Base-by-base conservation (phyloP, 1,284 basidiomycete species). In the Agroathelia rolfsii region DNA sequence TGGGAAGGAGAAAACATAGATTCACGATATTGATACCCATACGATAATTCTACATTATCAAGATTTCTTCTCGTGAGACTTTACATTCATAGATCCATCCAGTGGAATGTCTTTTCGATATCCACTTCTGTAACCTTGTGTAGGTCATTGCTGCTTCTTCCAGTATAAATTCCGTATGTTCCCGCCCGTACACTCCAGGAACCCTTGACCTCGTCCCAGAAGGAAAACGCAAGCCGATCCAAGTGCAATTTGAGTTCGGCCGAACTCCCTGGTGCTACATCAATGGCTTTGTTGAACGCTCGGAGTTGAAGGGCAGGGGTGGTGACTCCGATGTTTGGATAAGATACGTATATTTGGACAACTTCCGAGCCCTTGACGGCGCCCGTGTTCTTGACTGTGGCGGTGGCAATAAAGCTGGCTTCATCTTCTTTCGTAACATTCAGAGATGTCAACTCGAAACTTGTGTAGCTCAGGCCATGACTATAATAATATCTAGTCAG, bases 311-410 rank as follows among this genome's bases (percentile, higher is more conserved):
- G 52, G 17, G 52, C 54, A 0, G 79, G 76, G 6, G 70, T 75
- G 5, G 68, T 63, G 16, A 73, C 51, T 6, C 67, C 69, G 15
- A 62, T 59, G 31, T 63, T 54, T 2, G 74, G 69, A 41, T 74
- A 65, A 3, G 69, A 59, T 20, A 84, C 58, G 49, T 84, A 86
- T 11, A 82, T 39, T 50, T 85, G 81, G 6, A 73, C 67, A 31
- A 77, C 69, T 45, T 82, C 73, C 1, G 76, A 77, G 3, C 82
- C 82, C 1, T 49, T 30, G 10, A 66, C 41, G 0, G 48, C 36
- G 1, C 81, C 80, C 1, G 62, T 67, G 54, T 86, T 86, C 6
- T 11, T 16, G 9, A 32, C 24, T 12, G n/a, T 32, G 8, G 19
- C 30, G 14, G 10, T 32, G 16, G 21, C 19, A 16, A 14, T 13